Evolutionary conservation across 768 basidiomycete species (phyloP).

Genomic region (Amanita fuliginea): DNA sequence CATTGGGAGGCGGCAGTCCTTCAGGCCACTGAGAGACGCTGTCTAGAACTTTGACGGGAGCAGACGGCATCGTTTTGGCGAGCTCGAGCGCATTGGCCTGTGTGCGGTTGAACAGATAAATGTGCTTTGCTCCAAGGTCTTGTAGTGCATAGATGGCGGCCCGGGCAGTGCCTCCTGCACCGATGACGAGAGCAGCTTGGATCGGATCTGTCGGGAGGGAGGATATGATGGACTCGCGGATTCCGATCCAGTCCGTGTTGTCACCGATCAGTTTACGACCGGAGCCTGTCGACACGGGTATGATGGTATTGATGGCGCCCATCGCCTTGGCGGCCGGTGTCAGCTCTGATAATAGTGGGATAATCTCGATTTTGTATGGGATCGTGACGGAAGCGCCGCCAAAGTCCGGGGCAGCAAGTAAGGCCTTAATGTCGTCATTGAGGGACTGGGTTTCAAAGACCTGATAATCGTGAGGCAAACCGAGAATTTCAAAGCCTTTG

Average conservation of each 20-base stretch:
- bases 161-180: constrained; percentile 90
- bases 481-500: constrained; percentile 69
- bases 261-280: constrained; percentile 64
- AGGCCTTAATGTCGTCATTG: constrained; percentile 50
- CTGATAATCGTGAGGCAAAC: constrained; percentile 74
- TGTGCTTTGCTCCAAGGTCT: constrained; percentile 47
- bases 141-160: constrained; percentile 89
- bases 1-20: constrained; percentile 37
- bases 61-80: constrained; percentile 53
- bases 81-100: constrained; percentile 59
- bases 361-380: constrained; percentile 87
- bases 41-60: constrained; percentile 49
- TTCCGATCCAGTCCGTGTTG: constrained; percentile 95
- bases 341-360: constrained; percentile 69
- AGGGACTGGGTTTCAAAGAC: constrained; percentile 67
- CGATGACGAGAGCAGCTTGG: constrained; percentile 70
- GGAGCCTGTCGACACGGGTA: constrained; percentile 36
- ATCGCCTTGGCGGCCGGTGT: constrained; percentile 77
- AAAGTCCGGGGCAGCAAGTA: constrained; percentile 59
- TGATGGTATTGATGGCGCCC: constrained; percentile 93
- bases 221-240: constrained; percentile 43
- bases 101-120: constrained; percentile 90
- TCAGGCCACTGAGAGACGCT: constrained; percentile 42
- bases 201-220: constrained; percentile 27
- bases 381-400: constrained; percentile 97